A percentile compares a stretch with the other conserved stretches of the same genome.
Conservation (phyloP, 305 asterid genomes). For the Ilex paraguariensis region DNA sequence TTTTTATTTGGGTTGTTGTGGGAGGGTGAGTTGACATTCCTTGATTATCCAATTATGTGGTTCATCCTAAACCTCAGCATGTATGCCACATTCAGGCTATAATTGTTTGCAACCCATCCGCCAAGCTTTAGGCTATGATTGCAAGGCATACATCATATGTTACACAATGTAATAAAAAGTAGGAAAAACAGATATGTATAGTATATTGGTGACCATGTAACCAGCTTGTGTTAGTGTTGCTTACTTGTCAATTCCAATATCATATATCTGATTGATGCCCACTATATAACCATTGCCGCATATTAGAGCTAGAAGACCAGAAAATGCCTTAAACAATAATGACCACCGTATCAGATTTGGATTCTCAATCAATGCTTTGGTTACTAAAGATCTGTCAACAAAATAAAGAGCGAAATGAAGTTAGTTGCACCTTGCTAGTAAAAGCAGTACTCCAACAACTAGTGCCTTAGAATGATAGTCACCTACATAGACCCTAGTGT, state of each 20-base stretch:
- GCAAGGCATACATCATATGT: too few relatives aligned
- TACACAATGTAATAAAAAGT: too few relatives aligned
- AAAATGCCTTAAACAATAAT: slow-evolving; percentile 67
- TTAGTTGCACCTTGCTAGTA: slow-evolving; percentile 9
- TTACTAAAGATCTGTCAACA: slow-evolving; percentile 69
- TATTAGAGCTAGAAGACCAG: slow-evolving; percentile 82
- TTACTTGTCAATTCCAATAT: slow-evolving; percentile 98
- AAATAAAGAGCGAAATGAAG: slow-evolving; percentile 10
- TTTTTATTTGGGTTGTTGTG: too few relatives aligned
- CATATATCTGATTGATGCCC: slow-evolving; percentile 96
- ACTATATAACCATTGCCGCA: slow-evolving; percentile 97
- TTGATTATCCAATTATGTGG: too few relatives aligned
- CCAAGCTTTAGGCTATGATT: too few relatives aligned
- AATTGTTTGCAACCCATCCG: too few relatives aligned
- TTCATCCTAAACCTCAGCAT: too few relatives aligned
- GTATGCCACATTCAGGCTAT: too few relatives aligned
- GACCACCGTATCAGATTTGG: slow-evolving; percentile 93
- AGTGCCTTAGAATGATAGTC: background rate
- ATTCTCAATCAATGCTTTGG: slow-evolving; percentile 86
- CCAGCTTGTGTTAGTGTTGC: slow-evolving; percentile 12
- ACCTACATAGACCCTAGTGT: slow-evolving; percentile 87
- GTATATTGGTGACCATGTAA: too few relatives aligned
- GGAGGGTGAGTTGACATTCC: too few relatives aligned
- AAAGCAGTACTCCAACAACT: slow-evolving; percentile 4
- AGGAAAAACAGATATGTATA: too few relatives aligned